Evolutionary conservation across 306 rosid genomes (phyloP), one percentile per base, ranked within the genome.

Genomic region (Quercus alba): DNA sequence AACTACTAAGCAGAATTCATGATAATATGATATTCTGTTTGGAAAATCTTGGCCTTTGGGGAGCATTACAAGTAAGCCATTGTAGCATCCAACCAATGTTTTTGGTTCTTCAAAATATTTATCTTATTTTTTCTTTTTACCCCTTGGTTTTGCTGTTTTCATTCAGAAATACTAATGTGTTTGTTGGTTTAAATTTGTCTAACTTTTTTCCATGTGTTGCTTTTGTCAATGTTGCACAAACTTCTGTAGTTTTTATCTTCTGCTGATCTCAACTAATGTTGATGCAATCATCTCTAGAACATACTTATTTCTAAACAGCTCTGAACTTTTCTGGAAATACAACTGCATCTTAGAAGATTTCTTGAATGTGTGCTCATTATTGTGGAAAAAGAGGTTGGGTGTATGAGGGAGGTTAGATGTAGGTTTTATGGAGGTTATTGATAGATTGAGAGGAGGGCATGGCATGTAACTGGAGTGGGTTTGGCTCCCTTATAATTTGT

Each of bases 11-110:
- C 77, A 86, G 92, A 81, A 82, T 86, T 81, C 98, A 95, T 80
- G 92, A 93, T 20, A 95, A 87, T 85, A 76, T 95, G 81, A 14
- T 83, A 57, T 90, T 91, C 83, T 87, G 97, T 80, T 80, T 95
- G 85, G 77, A 25, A 58, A 87, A 74, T 81, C 97, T 95, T 86
- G 99, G 99, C 85, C 76, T 91, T 80, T 90, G 89, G 89, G 99
- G 99, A 80, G 97, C 96, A 15, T 80, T 85, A 75, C 92, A 89
- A 85, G 99, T 93, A 88, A 91, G 89, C 23, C 26, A 38, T 41
- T 31, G 6, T 61, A 81, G 74, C 49, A 74, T 82, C 52, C 14
- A 35, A 61, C 84, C 72, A 17, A 72, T 75, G 61, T 26, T 70
- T 72, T 61, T 77, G 31, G 25, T 80, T 77, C 68, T 80, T 64